Evolutionary conservation across 2,329 filamentous ascomycete genomes (phyloP).

Genomic region (Arthrobotrys entomopaga): DNA sequence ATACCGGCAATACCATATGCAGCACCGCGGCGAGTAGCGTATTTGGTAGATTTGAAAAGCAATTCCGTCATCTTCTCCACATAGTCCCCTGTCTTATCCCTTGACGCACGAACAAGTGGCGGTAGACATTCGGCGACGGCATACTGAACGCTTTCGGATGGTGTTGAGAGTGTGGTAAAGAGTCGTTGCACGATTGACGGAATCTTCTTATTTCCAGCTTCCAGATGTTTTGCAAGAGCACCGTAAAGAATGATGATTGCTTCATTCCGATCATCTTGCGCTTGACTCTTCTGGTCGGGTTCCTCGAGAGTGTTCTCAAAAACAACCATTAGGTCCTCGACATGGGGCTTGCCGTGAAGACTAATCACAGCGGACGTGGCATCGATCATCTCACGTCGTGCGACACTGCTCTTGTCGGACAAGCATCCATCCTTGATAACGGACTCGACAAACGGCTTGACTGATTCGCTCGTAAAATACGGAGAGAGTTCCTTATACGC

Average conservation of each 20-base stretch:
- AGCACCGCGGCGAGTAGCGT: slow-evolving; percentile 89
- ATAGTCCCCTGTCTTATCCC: slow-evolving; percentile 80
- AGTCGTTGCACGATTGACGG: slow-evolving; percentile 88
- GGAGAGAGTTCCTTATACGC: slow-evolving; percentile 84
- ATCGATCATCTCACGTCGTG: slow-evolving; percentile 90
- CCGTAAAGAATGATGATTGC: slow-evolving; percentile 98
- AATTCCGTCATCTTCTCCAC: slow-evolving; percentile 82
- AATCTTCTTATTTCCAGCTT: slow-evolving; percentile 84
- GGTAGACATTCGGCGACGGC: slow-evolving; percentile 94
- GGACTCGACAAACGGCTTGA: slow-evolving; percentile 84
- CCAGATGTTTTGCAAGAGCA: slow-evolving; percentile 86
- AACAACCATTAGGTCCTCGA: slow-evolving; percentile 90
- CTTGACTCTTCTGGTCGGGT: slow-evolving; percentile 81
- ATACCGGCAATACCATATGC: slow-evolving; percentile 94
- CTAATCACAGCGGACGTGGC: slow-evolving; percentile 85
- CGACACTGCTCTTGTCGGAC: slow-evolving; percentile 79
- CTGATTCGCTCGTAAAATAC: slow-evolving; percentile 73
- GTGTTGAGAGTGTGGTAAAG: slow-evolving; percentile 86
- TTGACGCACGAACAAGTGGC: slow-evolving; percentile 83
- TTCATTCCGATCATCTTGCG: slow-evolving; percentile 90
- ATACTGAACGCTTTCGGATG: slow-evolving; percentile 95
- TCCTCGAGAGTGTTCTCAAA: slow-evolving; percentile 89
- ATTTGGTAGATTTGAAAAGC: slow-evolving; percentile 86
- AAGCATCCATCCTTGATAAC: slow-evolving; percentile 86
- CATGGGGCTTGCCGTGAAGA: slow-evolving; percentile 79